Evolutionary conservation across 805 yeast species (phyloP).

Genomic region (Soucietia sequanensis): DNA sequence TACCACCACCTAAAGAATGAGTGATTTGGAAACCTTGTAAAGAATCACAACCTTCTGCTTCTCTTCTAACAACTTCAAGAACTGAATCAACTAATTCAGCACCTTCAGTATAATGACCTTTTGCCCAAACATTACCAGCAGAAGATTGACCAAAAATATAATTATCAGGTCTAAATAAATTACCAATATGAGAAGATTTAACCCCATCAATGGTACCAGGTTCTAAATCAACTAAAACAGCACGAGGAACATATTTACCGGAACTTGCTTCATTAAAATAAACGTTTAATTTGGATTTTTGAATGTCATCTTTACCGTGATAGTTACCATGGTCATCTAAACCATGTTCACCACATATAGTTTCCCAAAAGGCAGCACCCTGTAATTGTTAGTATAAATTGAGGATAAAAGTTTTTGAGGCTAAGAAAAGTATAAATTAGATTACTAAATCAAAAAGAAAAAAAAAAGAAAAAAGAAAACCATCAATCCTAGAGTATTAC

Average conservation of each 20-base stretch:
- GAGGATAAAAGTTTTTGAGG: constrained; percentile 10
- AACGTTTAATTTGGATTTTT: constrained; percentile 64
- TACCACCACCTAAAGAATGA: constrained; percentile 69
- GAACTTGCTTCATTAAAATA: constrained; percentile 85
- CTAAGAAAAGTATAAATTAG: too few relatives aligned
- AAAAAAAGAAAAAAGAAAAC: constrained; percentile 5
- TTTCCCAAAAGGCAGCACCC: constrained; percentile 95
- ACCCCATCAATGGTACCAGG: constrained; percentile 92
- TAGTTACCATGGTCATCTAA: constrained; percentile 72
- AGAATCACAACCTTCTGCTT: constrained; percentile 90
- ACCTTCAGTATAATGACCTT: constrained; percentile 95
- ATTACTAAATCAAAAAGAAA: background rate
- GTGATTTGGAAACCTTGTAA: constrained; percentile 91
- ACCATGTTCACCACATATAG: constrained; percentile 86
- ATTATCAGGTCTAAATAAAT: constrained; percentile 89
- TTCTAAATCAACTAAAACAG: constrained; percentile 88
- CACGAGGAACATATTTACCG: constrained; percentile 91
- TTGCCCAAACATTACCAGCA: constrained; percentile 97
- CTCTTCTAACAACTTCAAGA: constrained; percentile 86
- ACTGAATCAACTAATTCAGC: constrained; percentile 91
- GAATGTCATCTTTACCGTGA: constrained; percentile 49
- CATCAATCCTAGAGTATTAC: too few relatives aligned
- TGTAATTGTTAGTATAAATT: constrained; percentile 24
- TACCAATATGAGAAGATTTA: constrained; percentile 75
- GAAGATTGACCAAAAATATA: constrained; percentile 86